Evolutionary conservation across 768 basidiomycete species (phyloP), one percentile per base, ranked within the genome.

Genomic region (Mycena vitilis): DNA sequence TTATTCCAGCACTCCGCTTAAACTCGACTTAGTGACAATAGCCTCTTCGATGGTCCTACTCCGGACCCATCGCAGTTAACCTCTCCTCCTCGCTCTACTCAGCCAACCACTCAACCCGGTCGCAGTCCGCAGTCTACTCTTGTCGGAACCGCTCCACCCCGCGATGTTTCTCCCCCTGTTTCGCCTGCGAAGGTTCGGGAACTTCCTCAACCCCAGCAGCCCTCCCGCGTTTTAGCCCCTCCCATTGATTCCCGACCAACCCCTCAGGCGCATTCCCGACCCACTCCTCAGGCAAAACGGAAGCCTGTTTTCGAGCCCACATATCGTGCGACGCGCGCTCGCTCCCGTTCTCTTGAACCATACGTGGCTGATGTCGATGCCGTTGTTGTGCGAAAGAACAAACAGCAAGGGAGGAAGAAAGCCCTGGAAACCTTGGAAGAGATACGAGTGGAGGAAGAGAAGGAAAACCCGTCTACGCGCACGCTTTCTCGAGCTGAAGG

Each of bases 401-500:
- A 51, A 37, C 40, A 49, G n/a, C 52, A 69, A 34, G 63, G 23
- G 42, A 68, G 36, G 47, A 56, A 55, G 60, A 63, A 63, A 53
- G 48, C 25, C 5, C 25, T 68, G 20, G 60, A 56, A 42, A 30
- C 57, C 9, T 49, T 68, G 30, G 56, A 59, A 48, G 67, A 68
- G 42, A n/a, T 15, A 13, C n/a, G 2, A 22, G 54, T n/a, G 16
- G 57, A 69, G 36, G 44, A 59, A 42, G 38, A 63, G 2, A n/a
- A n/a, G 8, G 40, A 51, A 2, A 45, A 16, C 7, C 13, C 38
- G 11, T 57, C 56, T 20, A 42, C 36, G 52, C 13, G 40, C 49
- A 12, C 20, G 44, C 25, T 23, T 44, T 53, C 67, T 23, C 47
- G 60, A 45, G 61, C 68, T 15, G 58, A 40, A 38, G 59, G 37